Evolutionary conservation across 2,329 filamentous ascomycete species (phyloP).

Genomic region (Ilyonectria robusta): DNA sequence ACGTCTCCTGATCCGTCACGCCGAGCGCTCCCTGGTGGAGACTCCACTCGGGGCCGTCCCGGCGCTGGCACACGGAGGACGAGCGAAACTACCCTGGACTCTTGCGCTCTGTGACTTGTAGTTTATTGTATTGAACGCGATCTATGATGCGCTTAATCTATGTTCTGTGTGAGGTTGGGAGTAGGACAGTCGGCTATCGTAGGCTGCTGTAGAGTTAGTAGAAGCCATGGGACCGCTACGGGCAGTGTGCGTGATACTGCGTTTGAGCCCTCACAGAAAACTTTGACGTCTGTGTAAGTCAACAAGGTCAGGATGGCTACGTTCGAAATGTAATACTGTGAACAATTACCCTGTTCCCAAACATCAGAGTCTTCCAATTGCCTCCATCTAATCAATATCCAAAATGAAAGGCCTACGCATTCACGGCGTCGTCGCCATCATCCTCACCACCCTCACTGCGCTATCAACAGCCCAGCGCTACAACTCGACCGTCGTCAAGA

Average conservation of each 20-base stretch:
- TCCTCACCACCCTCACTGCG: neutral
- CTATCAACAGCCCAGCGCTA: neutral
- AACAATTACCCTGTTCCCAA: too few relatives aligned
- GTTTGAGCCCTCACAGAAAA: neutral
- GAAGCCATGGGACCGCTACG: neutral
- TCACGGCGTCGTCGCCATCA: neutral
- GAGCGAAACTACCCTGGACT: conserved; percentile 37
- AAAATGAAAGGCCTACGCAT: neutral
- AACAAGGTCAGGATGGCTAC: neutral
- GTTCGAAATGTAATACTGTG: neutral
- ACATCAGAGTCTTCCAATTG: neutral
- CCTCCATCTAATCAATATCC: neutral
- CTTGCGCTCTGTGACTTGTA: neutral
- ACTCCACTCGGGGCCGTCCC: conserved; percentile 25
- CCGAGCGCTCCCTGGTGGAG: conserved; percentile 16
- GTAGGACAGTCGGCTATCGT: neutral
- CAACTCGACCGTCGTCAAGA: conserved; percentile 20
- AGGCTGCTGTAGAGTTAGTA: neutral
- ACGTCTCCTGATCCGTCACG: conserved; percentile 40
- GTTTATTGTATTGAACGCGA: neutral
- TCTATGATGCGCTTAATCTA: neutral
- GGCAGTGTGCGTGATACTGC: neutral
- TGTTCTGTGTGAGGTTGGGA: neutral
- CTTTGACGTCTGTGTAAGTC: conserved; percentile 18
- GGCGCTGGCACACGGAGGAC: conserved; percentile 34